Evolutionary conservation across 176 grass and related monocot genomes (phyloP).

Genomic region (Avena sativa): DNA sequence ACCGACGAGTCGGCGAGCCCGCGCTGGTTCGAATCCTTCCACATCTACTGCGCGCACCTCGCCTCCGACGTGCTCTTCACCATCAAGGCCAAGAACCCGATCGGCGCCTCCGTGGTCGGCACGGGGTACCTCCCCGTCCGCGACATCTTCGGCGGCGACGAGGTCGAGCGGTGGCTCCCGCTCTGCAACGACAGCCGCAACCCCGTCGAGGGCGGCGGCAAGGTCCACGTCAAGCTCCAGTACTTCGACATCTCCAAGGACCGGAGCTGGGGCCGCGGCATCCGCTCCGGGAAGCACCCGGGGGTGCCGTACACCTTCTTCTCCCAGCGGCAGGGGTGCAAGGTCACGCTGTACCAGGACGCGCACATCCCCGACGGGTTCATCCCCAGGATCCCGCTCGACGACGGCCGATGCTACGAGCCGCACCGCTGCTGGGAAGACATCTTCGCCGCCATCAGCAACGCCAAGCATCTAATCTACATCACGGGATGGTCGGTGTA

Average conservation of each 20-base stretch:
- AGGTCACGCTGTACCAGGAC: conserved; percentile 69
- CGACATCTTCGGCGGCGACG: conserved; percentile 46
- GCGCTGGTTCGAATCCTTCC: conserved; percentile 69
- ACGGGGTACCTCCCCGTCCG: conserved; percentile 53
- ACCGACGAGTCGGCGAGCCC: conserved; percentile 48
- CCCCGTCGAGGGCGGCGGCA: conserved; percentile 39
- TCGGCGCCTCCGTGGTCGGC: conserved; percentile 59
- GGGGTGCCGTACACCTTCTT: conserved; percentile 77
- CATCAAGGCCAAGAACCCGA: conserved; percentile 45
- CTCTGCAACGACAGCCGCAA: conserved; percentile 46
- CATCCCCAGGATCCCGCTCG: conserved; percentile 58
- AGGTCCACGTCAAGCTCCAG: conserved; percentile 65
- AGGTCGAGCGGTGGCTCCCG: conserved; percentile 51
- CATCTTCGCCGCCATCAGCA: conserved; percentile 58
- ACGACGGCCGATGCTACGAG: conserved; percentile 49
- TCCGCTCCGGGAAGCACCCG: conserved; percentile 56
- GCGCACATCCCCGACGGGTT: conserved; percentile 61
- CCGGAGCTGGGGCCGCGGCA: conserved; percentile 49
- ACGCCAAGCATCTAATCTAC: conserved; percentile 58
- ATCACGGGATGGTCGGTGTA: conserved; percentile 68
- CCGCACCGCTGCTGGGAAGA: conserved; percentile 72
- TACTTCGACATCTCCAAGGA: conserved; percentile 64
- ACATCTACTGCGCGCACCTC: conserved; percentile 77
- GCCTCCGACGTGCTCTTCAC: conserved; percentile 70
- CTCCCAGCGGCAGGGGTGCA: conserved; percentile 57